phyloP scores from a whole-genome alignment of 805 yeast species.

The Danielia reshetovae region DNA sequence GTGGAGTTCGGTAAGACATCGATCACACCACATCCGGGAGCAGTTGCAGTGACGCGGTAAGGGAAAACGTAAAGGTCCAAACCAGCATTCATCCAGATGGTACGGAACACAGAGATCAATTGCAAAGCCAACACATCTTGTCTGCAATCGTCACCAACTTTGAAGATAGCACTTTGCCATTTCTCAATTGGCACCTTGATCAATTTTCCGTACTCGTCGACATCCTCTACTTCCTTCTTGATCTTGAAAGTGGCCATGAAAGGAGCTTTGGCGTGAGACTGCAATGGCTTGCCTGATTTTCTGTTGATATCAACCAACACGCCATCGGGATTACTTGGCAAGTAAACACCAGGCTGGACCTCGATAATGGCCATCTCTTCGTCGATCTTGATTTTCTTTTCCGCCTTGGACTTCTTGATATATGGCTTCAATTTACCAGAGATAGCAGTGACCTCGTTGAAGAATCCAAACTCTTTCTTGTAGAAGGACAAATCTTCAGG shows the following conservation, averaged over 20 bases:
- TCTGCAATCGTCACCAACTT: slow-evolving; percentile 98
- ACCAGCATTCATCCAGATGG: slow-evolving; percentile 85
- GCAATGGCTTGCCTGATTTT: slow-evolving; percentile 89
- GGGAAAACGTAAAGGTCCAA: slow-evolving; percentile 91
- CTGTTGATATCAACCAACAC: slow-evolving; percentile 87
- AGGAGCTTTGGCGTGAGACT: slow-evolving; percentile 98
- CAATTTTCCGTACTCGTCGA: slow-evolving; percentile 36
- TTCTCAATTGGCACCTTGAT: slow-evolving; percentile 47
- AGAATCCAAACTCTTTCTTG: slow-evolving; percentile 81
- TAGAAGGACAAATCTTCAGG: slow-evolving; percentile 63
- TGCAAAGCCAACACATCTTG: slow-evolving; percentile 95
- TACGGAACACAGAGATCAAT: slow-evolving; percentile 83
- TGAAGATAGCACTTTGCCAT: slow-evolving; percentile 96
- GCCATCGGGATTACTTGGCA: slow-evolving; percentile 97
- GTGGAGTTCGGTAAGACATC: slow-evolving; percentile 95
- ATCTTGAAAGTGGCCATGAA: slow-evolving; percentile 95
- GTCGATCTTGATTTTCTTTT: slow-evolving; percentile 92
- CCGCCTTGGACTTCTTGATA: slow-evolving; percentile 91
- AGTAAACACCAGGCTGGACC: slow-evolving; percentile 77
- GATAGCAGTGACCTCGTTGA: slow-evolving; percentile 85
- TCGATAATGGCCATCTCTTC: slow-evolving; percentile 84
- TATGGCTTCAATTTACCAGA: slow-evolving; percentile 94
- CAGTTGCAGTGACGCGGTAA: slow-evolving; percentile 94
- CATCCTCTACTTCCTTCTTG: slow-evolving; percentile 49
- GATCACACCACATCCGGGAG: slow-evolving; percentile 98